These are phyloP conservation scores for Selaginella tamariscina DNA, from an alignment of 75 land plant genomes.

Conservation along the genomic window DNA sequence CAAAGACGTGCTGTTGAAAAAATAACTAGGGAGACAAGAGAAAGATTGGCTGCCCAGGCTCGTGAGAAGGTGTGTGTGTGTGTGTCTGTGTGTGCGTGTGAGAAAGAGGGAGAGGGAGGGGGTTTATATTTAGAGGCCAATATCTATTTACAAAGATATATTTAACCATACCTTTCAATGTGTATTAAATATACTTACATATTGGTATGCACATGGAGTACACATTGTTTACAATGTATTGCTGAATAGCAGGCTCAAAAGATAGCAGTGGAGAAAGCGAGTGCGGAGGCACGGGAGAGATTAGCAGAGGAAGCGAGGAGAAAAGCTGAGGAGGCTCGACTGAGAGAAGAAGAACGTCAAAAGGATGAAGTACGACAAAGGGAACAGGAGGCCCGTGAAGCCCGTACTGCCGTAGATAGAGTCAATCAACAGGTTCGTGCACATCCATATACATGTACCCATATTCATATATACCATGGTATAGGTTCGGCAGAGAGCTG, in stretches of 20 bases:
- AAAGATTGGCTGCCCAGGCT: slow-evolving; percentile 60
- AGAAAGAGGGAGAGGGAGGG: too few species aligned
- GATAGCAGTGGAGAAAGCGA: slow-evolving; percentile 15
- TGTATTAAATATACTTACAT: too few species aligned
- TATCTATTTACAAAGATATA: too few species aligned
- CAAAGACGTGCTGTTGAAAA: slow-evolving; percentile 57
- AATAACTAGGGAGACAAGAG: slow-evolving; percentile 60
- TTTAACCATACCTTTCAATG: too few species aligned
- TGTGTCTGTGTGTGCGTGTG: too few species aligned
- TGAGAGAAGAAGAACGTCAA: slow-evolving; percentile 17
- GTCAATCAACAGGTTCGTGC: neutral
- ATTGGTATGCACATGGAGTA: too few species aligned
- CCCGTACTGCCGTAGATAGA: neutral
- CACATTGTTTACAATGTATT: neutral
- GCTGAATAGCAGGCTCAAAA: slow-evolving; percentile 13
- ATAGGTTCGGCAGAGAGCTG: too few species aligned
- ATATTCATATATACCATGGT: too few species aligned
- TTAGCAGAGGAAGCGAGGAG: slow-evolving; percentile 38
- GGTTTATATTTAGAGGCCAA: too few species aligned
- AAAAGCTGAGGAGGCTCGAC: slow-evolving; percentile 46
- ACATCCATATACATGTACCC: too few species aligned
- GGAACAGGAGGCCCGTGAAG: slow-evolving; percentile 1
- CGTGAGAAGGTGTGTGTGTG: slow-evolving; percentile 46
- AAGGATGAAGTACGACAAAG: neutral
- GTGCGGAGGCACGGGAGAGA: slow-evolving; percentile 53